Percentiles rank a stretch among this genome's conserved stretches.
Evolutionary conservation across 495 filamentous ascomycete genomes (phyloP).

Genomic region (Chaetomidium leptoderma): DNA sequence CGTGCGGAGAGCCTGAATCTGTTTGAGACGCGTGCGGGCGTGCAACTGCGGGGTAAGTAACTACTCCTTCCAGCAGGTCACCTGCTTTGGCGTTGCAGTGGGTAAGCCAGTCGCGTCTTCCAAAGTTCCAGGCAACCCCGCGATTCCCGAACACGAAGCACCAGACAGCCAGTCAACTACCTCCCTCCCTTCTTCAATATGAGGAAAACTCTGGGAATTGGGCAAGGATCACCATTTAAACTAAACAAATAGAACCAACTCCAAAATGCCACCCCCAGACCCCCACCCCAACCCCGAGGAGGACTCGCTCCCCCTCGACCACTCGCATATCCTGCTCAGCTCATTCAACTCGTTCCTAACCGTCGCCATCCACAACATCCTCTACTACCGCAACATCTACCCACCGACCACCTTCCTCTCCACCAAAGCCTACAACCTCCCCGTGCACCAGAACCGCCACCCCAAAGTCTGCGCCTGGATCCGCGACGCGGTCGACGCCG

Average conservation of each 20-base stretch:
- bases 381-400: slow-evolving; percentile 83
- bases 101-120: background rate
- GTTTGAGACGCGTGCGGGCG: slow-evolving; percentile 8
- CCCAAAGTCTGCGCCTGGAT: slow-evolving; percentile 91
- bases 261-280: background rate
- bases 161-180: too few species aligned
- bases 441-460: slow-evolving; percentile 84
- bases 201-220: too few species aligned
- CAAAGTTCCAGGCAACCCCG: slow-evolving; percentile 6
- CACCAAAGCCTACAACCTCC: slow-evolving; percentile 79
- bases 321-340: slow-evolving; percentile 46
- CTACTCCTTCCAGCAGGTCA: slow-evolving; percentile 13
- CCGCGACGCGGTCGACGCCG: slow-evolving; percentile 71
- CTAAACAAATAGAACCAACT: background rate
- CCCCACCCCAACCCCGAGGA: background rate
- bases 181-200: too few species aligned
- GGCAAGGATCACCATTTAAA: too few species aligned
- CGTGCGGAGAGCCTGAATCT: background rate
- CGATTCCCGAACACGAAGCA: slow-evolving; percentile 6
- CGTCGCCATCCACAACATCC: slow-evolving; percentile 86
- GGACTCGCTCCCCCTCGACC: slow-evolving; percentile 20
- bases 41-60: background rate
- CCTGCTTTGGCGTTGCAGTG: slow-evolving; percentile 27
- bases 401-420: slow-evolving; percentile 74
- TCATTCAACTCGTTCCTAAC: slow-evolving; percentile 76